Percentiles rank a stretch among this genome's conserved stretches.
Evolutionary conservation across 176 grass and related monocot genomes (phyloP).

Genomic region (Calamus simplicifolius): DNA sequence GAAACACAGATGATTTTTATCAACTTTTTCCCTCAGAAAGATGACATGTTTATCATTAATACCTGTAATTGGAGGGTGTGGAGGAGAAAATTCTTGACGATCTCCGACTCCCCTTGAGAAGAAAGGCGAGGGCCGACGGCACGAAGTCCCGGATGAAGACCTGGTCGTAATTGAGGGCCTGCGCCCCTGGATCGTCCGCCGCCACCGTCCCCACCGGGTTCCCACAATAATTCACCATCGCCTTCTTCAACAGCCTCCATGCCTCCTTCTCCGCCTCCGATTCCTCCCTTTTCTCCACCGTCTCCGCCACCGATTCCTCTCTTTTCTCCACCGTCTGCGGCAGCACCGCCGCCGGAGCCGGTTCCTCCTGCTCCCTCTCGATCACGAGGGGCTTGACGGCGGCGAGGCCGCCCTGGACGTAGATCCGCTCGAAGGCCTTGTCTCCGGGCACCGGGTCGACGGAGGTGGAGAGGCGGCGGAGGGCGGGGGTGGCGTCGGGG

Average conservation of each 20-base stretch:
- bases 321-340: background rate
- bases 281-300: background rate
- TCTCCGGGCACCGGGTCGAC: background rate
- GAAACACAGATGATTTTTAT: too few species aligned
- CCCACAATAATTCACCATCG: slow-evolving; percentile 15
- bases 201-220: slow-evolving; percentile 17
- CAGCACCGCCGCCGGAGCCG: background rate
- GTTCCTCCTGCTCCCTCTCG: background rate
- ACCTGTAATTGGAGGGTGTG: slow-evolving; percentile 97
- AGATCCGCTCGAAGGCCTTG: slow-evolving; percentile 10
- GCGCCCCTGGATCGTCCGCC: background rate
- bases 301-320: background rate
- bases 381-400: slow-evolving; percentile 7
- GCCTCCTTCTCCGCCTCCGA: slow-evolving; percentile 17
- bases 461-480: background rate
- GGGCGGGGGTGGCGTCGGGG: background rate
- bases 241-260: slow-evolving; percentile 14
- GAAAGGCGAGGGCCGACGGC: slow-evolving; percentile 89
- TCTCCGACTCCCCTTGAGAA: slow-evolving; percentile 91
- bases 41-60: slow-evolving; percentile 16
- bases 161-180: slow-evolving; percentile 20
- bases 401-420: background rate
- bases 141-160: slow-evolving; percentile 98
- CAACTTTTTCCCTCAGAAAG: background rate
- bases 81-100: slow-evolving; percentile 95